A percentile compares a stretch with the other conserved stretches of the same genome.
Evolutionary conservation across 805 yeast genomes (phyloP).

Genomic region (Ogataea ganodermae): DNA sequence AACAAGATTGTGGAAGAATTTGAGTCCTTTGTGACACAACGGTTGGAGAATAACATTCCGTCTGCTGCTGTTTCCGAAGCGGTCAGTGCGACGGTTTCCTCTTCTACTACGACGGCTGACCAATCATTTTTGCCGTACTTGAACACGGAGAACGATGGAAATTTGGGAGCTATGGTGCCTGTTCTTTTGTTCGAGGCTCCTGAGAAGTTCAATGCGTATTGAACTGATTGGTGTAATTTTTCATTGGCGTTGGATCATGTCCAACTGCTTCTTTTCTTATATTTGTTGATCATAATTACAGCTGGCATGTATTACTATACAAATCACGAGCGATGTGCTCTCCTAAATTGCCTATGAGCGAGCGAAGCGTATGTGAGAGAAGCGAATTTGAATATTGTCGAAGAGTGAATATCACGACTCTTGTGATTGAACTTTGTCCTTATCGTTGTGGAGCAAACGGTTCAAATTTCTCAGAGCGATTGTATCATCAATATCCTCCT

Average conservation of each 20-base stretch:
- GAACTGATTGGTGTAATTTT: constrained; percentile 1
- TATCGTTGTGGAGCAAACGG: constrained; percentile 2
- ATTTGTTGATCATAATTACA: too few relatives aligned
- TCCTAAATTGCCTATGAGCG: too few relatives aligned
- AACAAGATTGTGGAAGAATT: constrained; percentile 47
- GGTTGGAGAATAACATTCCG: constrained; percentile 7
- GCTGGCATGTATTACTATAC: constrained; percentile 5
- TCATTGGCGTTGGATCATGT: background rate
- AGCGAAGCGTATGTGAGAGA: too few relatives aligned
- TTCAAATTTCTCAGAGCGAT: constrained; percentile 7
- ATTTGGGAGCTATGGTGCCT: constrained; percentile 30
- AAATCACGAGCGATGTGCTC: too few relatives aligned
- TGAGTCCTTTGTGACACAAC: constrained; percentile 38
- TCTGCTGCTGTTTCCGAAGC: constrained; percentile 14
- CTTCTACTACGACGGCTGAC: constrained; percentile 23
- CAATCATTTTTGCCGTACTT: constrained; percentile 18
- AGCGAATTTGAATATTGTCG: too few relatives aligned
- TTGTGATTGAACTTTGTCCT: too few relatives aligned
- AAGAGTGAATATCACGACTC: too few relatives aligned
- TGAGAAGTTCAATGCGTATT: constrained; percentile 28
- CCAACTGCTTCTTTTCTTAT: constrained; percentile 1
- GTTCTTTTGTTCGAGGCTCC: constrained; percentile 38
- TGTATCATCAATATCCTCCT: constrained; percentile 14
- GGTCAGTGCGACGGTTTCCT: constrained; percentile 2
- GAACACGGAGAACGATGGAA: background rate